phyloP scores from a whole-genome alignment of 768 basidiomycete genomes.

The Tubosaeta brunneosetosa region DNA sequence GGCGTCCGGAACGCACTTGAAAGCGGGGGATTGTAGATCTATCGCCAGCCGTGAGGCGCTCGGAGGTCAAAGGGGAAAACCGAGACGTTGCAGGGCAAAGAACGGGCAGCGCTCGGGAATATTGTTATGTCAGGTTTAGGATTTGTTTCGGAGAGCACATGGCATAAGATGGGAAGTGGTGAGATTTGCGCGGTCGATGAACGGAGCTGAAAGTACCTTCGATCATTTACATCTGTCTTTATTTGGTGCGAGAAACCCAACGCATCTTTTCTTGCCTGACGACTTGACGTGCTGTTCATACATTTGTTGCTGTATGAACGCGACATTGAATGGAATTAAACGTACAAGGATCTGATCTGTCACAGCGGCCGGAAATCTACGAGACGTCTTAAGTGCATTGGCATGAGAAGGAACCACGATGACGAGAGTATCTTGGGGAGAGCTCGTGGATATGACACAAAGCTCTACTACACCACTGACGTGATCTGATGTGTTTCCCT shows the following conservation, averaged over 20 bases:
- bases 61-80: background rate
- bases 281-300: background rate
- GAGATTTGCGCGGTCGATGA: constrained; percentile 12
- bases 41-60: background rate
- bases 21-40: constrained; percentile 4
- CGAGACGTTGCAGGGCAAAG: background rate
- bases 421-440: constrained; percentile 38
- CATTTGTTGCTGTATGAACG: background rate
- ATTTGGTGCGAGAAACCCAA: constrained; percentile 5
- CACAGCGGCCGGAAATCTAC: constrained; percentile 25
- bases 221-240: constrained; percentile 11
- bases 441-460: constrained; percentile 40
- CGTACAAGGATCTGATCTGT: constrained; percentile 41
- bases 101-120: constrained; percentile 3
- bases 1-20: constrained; percentile 20
- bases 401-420: constrained; percentile 40
- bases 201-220: background rate
- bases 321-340: constrained; percentile 2
- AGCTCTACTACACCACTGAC: constrained; percentile 27
- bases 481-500: constrained; percentile 12
- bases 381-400: constrained; percentile 34
- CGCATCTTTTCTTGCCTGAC: background rate
- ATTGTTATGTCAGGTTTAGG: background rate
- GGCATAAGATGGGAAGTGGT: background rate
- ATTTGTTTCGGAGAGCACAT: background rate